A percentile compares a stretch with the other conserved stretches of the same genome.
Conservation (phyloP, 1,139 yeast genomes). For the Wickerhamiella pararugosa region DNA sequence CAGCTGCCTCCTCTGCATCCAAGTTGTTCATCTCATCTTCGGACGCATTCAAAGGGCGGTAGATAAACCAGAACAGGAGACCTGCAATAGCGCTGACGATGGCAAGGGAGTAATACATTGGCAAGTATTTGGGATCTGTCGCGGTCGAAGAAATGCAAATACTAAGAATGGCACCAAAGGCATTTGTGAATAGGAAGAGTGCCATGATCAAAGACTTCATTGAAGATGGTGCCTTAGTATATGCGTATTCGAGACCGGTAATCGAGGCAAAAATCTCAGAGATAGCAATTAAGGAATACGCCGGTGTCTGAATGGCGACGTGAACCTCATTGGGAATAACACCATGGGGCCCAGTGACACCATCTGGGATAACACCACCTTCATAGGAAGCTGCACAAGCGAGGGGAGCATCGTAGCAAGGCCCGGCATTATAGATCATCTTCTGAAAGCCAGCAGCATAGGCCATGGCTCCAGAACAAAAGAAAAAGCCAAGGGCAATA, state of each 20-base stretch:
- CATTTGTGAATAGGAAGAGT: slow-evolving; percentile 44
- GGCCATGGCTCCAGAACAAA: slow-evolving; percentile 55
- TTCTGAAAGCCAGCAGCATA: slow-evolving; percentile 75
- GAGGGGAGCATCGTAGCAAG: slow-evolving; percentile 54
- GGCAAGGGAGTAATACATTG: slow-evolving; percentile 56
- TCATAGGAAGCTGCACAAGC: slow-evolving; percentile 17
- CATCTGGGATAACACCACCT: no score
- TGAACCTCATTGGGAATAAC: slow-evolving; percentile 37
- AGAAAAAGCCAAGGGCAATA: slow-evolving; percentile 60
- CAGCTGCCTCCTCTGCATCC: slow-evolving; percentile 24
- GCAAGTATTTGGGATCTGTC: slow-evolving; percentile 50
- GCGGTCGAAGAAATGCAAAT: slow-evolving; percentile 55
- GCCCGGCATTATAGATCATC: slow-evolving; percentile 55
- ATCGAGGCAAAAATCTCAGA: slow-evolving; percentile 53
- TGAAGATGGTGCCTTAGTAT: slow-evolving; percentile 49
- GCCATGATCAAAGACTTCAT: slow-evolving; percentile 59
- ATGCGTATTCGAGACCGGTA: slow-evolving; percentile 56
- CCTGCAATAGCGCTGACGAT: slow-evolving; percentile 47
- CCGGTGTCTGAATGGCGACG: slow-evolving; percentile 50
- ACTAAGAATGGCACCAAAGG: slow-evolving; percentile 58
- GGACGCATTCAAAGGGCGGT: slow-evolving; percentile 38
- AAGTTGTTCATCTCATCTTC: slow-evolving; percentile 50
- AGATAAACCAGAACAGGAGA: slow-evolving; percentile 43
- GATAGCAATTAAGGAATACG: slow-evolving; percentile 44
- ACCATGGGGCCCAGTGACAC: not conserved